Conservation (phyloP, 805 yeast species). For the Metschnikowia colocasiae region DNA sequence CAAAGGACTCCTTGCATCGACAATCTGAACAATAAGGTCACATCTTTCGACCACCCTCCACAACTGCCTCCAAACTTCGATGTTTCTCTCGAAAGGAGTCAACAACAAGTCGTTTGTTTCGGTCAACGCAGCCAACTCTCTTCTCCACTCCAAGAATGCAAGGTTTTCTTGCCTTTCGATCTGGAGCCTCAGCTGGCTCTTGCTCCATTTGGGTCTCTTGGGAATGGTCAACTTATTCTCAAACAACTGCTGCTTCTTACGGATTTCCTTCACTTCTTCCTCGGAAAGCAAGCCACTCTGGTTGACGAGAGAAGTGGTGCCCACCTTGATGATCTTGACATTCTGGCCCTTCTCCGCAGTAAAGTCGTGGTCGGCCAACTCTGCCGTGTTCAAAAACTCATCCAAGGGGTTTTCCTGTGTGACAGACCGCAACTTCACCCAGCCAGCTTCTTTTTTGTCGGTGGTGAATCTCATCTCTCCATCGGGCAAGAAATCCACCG, state of each 20-base stretch:
- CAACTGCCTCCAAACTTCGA: slow-evolving; percentile 96
- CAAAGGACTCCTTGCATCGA: slow-evolving; percentile 93
- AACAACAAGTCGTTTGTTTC: slow-evolving; percentile 80
- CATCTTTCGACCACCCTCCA: slow-evolving; percentile 98
- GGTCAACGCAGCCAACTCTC: slow-evolving; percentile 79
- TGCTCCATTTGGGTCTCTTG: slow-evolving; percentile 85
- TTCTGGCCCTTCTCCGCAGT: slow-evolving; percentile 84
- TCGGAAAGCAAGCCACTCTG: slow-evolving; percentile 52
- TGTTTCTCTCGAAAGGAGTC: slow-evolving; percentile 95
- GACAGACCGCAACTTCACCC: slow-evolving; percentile 89
- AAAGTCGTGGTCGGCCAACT: slow-evolving; percentile 92
- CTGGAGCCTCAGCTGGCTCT: slow-evolving; percentile 64
- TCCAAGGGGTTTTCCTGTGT: slow-evolving; percentile 93
- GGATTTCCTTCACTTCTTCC: slow-evolving; percentile 61
- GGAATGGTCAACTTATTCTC: slow-evolving; percentile 80
- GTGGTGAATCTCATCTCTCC: slow-evolving; percentile 90
- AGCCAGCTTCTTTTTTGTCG: slow-evolving; percentile 73
- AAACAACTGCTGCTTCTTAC: slow-evolving; percentile 61
- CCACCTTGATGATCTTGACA: slow-evolving; percentile 79
- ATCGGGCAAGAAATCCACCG: slow-evolving; percentile 70
- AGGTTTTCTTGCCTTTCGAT: slow-evolving; percentile 85
- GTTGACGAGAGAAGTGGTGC: slow-evolving; percentile 42
- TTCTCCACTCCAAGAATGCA: slow-evolving; percentile 91
- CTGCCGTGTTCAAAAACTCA: slow-evolving; percentile 93
- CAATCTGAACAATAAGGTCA: slow-evolving; percentile 92